Conservation (phyloP, 2,329 filamentous ascomycete genomes). For the Cladosporium sp. region DNA sequence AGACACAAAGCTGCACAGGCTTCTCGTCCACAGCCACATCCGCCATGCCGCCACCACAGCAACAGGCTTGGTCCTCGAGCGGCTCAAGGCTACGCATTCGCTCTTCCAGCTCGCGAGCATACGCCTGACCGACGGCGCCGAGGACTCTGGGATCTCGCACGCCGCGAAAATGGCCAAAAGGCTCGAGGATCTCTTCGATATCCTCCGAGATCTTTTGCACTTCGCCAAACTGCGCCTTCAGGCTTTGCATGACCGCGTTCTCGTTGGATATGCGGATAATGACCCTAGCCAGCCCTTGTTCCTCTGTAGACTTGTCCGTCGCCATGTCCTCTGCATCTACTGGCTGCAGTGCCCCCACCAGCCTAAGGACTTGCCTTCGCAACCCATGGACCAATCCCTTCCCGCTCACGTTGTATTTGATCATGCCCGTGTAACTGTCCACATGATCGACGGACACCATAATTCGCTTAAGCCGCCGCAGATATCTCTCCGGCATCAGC, state of each 20-base stretch:
- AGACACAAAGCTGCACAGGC: conserved; percentile 18
- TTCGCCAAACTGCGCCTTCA: conserved; percentile 26
- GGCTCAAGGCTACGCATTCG: conserved; percentile 22
- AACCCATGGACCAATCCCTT: conserved; percentile 39
- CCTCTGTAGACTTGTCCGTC: conserved; percentile 18
- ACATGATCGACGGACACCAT: conserved; percentile 42
- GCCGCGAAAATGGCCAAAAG: conserved; percentile 33
- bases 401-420: conserved; percentile 46
- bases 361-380: conserved; percentile 33
- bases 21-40: conserved; percentile 5
- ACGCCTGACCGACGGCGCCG: conserved; percentile 35
- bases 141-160: conserved; percentile 33
- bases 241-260: conserved; percentile 25
- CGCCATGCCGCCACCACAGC: conserved; percentile 2
- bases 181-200: conserved; percentile 38
- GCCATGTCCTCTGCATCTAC: conserved; percentile 20
- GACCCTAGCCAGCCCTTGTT: conserved; percentile 17
- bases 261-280: conserved; percentile 26
- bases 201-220: conserved; percentile 28
- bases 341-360: conserved; percentile 34
- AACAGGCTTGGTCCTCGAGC: not conserved
- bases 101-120: conserved; percentile 29
- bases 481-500: conserved; percentile 36
- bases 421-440: conserved; percentile 46
- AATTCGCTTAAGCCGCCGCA: conserved; percentile 37